Evolutionary conservation across 164 flowering plant species (phyloP), one percentile per base, ranked within the genome.

Genomic region (Magnolia changhungtana): DNA sequence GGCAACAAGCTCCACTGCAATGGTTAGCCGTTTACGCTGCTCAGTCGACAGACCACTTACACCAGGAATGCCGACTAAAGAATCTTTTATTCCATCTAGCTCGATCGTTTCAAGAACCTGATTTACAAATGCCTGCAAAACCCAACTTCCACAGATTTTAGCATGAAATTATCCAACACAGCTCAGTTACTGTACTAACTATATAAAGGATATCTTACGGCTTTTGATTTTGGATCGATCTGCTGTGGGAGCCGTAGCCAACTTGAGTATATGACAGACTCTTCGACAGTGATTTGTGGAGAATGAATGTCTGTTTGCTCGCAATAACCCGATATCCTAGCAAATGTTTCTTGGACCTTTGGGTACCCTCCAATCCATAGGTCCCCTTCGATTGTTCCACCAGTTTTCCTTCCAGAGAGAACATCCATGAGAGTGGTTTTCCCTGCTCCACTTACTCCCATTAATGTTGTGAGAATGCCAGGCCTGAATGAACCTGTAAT

Each of bases 381-480:
- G 58, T 87, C 84, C 45, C 98, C 98, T 85, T 89, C 94, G 37
- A 87, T 87, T 7, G 72, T 78, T 52, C 98, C 98, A 84, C 86
- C 83, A 50, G 93, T 90, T 83, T 93, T 92, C 76, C 98, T 87
- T 78, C 98, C 98, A 50, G 92, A 79, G 63, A 92, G 91, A 72
- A 91, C 97, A 81, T 94, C 98, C 77, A 94, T 79, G 64, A 92
- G 89, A 69, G 98, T 94, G 31, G 95, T 90, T 82, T 92, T 91
- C 63, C 96, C 97, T 73, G 94, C 95, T 76, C 95, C 95, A 83
- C 91, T 91, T n/a, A 88, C 91, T 75, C 96, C 96, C 94, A 93
- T 89, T 75, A 93, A 75, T 72, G 98, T 96, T 67, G 96, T 89
- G 63, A 93, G 90, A 78, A 91, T 82, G 37, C 98, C 95, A 72